Evolutionary conservation across 495 filamentous ascomycete genomes (phyloP).

Genomic region (Lasiosphaeria ovina): DNA sequence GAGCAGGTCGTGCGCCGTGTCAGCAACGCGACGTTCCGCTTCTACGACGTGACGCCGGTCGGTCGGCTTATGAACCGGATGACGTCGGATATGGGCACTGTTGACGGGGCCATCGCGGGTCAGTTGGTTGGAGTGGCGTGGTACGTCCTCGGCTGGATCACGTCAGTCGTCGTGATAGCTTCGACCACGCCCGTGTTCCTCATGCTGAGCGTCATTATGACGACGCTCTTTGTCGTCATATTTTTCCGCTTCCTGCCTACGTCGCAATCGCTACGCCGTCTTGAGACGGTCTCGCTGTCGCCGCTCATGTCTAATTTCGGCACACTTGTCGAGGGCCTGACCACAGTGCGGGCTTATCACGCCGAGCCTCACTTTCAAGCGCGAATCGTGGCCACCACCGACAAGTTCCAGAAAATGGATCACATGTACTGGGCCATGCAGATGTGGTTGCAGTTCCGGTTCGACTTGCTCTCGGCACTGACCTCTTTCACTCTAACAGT

Average conservation of each 20-base stretch:
- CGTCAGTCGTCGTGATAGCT: slow-evolving; percentile 70
- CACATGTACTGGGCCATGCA: slow-evolving; percentile 90
- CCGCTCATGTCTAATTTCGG: slow-evolving; percentile 86
- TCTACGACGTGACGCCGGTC: slow-evolving; percentile 81
- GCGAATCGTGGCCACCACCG: slow-evolving; percentile 69
- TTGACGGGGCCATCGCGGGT: slow-evolving; percentile 73
- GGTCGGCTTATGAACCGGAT: slow-evolving; percentile 84
- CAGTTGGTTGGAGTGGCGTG: slow-evolving; percentile 67
- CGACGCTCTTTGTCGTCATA: slow-evolving; percentile 59
- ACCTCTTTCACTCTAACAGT: slow-evolving; percentile 70
- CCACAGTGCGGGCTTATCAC: slow-evolving; percentile 74
- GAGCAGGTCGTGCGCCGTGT: slow-evolving; percentile 64
- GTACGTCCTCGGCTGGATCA: slow-evolving; percentile 63
- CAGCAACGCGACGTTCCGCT: slow-evolving; percentile 76
- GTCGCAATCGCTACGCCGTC: slow-evolving; percentile 74
- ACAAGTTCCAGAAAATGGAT: slow-evolving; percentile 87
- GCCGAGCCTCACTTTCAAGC: slow-evolving; percentile 73
- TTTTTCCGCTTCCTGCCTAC: slow-evolving; percentile 75
- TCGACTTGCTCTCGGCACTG: slow-evolving; percentile 64
- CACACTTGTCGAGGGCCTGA: slow-evolving; percentile 71
- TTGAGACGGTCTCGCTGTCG: slow-evolving; percentile 81
- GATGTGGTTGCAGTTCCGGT: slow-evolving; percentile 76
- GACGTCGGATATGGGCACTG: slow-evolving; percentile 77
- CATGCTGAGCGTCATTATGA: slow-evolving; percentile 63
- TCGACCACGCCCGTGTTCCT: slow-evolving; percentile 72